Evolutionary conservation across 1,284 basidiomycete species (phyloP), one percentile per base, ranked within the genome.

Genomic region (Sporisorium scitamineum): DNA sequence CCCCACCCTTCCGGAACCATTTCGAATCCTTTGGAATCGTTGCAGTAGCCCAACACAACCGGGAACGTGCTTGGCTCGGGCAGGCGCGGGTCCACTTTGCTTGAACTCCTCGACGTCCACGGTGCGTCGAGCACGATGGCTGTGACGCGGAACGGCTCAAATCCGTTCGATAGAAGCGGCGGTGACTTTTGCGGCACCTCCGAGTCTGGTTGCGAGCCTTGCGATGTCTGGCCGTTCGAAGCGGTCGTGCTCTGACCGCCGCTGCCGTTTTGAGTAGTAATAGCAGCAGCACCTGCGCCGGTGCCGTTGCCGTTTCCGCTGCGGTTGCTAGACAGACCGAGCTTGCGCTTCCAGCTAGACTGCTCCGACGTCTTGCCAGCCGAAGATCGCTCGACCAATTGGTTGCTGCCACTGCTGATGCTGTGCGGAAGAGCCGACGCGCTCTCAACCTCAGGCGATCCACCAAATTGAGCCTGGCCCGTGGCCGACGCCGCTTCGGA

Each of bases 1-100:
- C 51, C 70, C 72, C 76, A 80, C 6, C 78, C 78, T 48, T 80
- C 78, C 0, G 71, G 66, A 5, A 80, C 69, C 68, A 80, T 66
- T 44, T 80, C 76, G 32, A 80, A 39, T 9, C 31, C 58, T 24
- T 73, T 63, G 6, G 34, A 31, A 5, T 66, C 63, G 53, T 80
- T 71, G 63, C 78, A 80, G 54, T 76, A 75, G 39, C 70, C 78
- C 26, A 80, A 26, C 27, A 80, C 78, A 13, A 78, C 70, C 1
- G 78, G 78, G 54, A 80, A 80, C 1, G 76, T 66, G 29, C 70
- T 68, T 7, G 71, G 27, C 16, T 71, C 72, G 7, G 78, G 76
- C 14, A 80, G n/a, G 1, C 70, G 55, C 7, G 74, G 31, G 42
- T 76, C 70, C 34, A 65, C 6, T 2, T 41, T n/a, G 2, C 34